Percentiles rank a stretch among this genome's conserved stretches.
phyloP scores from a whole-genome alignment of 352 stramenopile genomes.

The Blastocystis sp. region DNA sequence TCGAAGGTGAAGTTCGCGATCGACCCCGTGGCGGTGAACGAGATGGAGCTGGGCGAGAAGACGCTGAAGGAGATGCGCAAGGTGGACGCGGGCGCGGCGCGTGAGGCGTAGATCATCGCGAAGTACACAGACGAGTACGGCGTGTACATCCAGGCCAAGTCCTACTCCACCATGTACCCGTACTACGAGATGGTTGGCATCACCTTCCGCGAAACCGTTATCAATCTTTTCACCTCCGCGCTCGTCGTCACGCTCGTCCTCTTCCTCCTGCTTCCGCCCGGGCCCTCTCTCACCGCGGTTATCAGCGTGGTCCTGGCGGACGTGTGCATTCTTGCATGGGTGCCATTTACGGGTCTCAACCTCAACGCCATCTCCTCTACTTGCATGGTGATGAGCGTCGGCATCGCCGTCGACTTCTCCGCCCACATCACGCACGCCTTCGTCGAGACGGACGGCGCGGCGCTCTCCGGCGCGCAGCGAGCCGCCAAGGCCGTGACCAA shows the following conservation, averaged over 20 bases:
- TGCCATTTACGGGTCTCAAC: slow-evolving; percentile 41
- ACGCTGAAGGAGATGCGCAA: background rate
- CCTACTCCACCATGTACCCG: slow-evolving; percentile 50
- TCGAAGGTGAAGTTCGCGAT: slow-evolving; percentile 55
- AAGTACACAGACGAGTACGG: slow-evolving; percentile 58
- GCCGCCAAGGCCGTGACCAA: slow-evolving; percentile 1
- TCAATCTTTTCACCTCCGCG: slow-evolving; percentile 54
- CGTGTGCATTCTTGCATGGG: slow-evolving; percentile 61
- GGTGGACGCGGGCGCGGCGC: background rate
- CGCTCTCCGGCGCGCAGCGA: slow-evolving; percentile 10
- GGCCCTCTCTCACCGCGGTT: slow-evolving; percentile 40
- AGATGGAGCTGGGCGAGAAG: slow-evolving; percentile 30
- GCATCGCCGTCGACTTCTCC: slow-evolving; percentile 69
- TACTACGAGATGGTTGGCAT: slow-evolving; percentile 69
- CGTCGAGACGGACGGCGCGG: slow-evolving; percentile 45
- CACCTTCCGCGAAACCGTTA: slow-evolving; percentile 62
- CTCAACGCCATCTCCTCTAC: slow-evolving; percentile 65
- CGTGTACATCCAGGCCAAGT: slow-evolving; percentile 15
- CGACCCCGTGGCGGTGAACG: slow-evolving; percentile 4
- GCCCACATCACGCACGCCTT: slow-evolving; percentile 70
- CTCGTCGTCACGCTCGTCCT: slow-evolving; percentile 59
- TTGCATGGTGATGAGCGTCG: slow-evolving; percentile 68
- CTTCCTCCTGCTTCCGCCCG: slow-evolving; percentile 19
- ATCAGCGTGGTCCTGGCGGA: slow-evolving; percentile 37
- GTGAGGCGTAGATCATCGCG: background rate